Conservation (phyloP, 108 stramenopile species). For the Skeletonema menzelii region DNA sequence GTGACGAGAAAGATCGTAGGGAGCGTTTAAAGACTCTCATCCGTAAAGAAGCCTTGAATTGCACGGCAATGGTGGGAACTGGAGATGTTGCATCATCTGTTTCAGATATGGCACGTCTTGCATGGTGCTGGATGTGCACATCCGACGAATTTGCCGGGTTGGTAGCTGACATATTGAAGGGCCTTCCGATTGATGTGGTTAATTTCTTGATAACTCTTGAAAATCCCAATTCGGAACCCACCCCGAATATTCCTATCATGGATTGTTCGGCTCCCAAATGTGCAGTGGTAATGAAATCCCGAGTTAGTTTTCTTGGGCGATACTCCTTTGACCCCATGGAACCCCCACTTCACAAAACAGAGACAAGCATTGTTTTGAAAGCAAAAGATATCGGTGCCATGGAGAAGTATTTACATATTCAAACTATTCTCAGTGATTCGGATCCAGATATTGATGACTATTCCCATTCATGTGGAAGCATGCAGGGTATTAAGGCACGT, state of each 20-base stretch:
- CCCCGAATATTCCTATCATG: conserved; percentile 18
- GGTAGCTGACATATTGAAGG: conserved; percentile 13
- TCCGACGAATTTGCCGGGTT: conserved; percentile 27
- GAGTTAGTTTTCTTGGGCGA: conserved; percentile 43
- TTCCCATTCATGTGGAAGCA: conserved; percentile 12
- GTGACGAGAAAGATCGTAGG: conserved; percentile 34
- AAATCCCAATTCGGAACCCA: conserved; percentile 34
- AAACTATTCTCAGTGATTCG: conserved; percentile 5
- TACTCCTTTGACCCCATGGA: conserved; percentile 25
- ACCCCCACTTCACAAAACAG: conserved; percentile 34
- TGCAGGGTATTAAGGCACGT: conserved; percentile 10
- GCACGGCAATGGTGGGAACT: background rate
- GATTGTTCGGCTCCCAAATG: conserved; percentile 42
- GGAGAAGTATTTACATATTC: conserved; percentile 31
- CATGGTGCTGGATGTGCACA: conserved; percentile 48
- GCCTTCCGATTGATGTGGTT: conserved; percentile 12
- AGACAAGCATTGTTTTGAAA: conserved; percentile 31
- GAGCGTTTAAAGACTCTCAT: conserved; percentile 30
- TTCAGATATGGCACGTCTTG: conserved; percentile 35
- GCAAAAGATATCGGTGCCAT: conserved; percentile 46
- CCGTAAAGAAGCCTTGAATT: conserved; percentile 30
- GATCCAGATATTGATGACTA: conserved; percentile 41
- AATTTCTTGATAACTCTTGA: conserved; percentile 17
- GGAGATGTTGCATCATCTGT: conserved; percentile 12
- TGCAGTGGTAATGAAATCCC: conserved; percentile 20